Evolutionary conservation across 805 yeast species (phyloP), one percentile per base, ranked within the genome.

Genomic region (Phaffomyces antillensis): DNA sequence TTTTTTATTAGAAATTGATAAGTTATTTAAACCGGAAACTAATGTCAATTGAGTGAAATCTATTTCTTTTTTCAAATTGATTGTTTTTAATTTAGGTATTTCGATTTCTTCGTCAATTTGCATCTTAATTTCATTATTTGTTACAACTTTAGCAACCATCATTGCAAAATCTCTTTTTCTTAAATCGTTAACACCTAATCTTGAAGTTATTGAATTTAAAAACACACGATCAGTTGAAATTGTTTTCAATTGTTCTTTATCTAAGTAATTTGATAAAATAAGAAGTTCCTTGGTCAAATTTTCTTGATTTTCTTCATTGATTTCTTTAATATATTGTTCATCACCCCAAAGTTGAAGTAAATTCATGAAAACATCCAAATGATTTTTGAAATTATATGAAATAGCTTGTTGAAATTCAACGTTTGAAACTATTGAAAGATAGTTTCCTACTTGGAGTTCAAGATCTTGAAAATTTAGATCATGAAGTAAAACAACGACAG

Each of bases 81-180:
- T 31, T 18, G 48, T n/a, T 15, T 39, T 37, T 8, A 48, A 17
- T 17, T 30, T 32, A 36, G 47, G 40, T 43, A 40, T 31, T 26
- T 17, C 15, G 11, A 53, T 40, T 30, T 48, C 50, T 9, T 61
- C 60, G 4, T 63, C 56, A 2, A 61, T 57, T 6, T 64, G 60
- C 45, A 68, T 53, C 5, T 59, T 54, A 50, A 48, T 50, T 47
- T 53, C 52, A 20, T 57, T 51, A 17, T 58, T 55, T 0, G 60
- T 60, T 1, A 77, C 56, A 15, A 59, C 55, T 53, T 81, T 83
- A 1, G 86, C 86, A 7, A 83, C 58, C 15, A 73, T 54, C 59
- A 83, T 76, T 0, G 81, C 89, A 30, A 81, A 59, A 13, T 67
- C 55, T 44, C 86, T 71, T 2, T 72, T 61, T n/a, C 54, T 57